Evolutionary conservation across 1,139 yeast species (phyloP).

Genomic region (Insectozyma bohioensis): DNA sequence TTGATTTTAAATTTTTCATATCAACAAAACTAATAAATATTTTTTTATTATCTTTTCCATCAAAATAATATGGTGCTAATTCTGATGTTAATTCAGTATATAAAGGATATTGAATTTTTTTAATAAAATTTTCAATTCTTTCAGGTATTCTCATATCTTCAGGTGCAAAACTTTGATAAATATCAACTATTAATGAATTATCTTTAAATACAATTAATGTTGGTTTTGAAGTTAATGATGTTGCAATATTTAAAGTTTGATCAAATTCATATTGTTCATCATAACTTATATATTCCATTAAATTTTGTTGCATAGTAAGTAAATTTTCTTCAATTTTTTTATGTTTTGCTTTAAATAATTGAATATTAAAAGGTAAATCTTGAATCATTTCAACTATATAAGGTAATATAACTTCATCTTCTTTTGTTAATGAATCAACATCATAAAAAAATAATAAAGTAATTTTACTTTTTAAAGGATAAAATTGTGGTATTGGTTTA

Average conservation of each 20-base stretch:
- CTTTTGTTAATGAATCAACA: conserved; percentile 47
- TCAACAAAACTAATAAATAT: conserved; percentile 57
- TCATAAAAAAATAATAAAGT: conserved; percentile 59
- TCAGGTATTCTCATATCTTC: conserved; percentile 56
- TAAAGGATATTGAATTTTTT: conserved; percentile 47
- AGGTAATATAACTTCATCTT: conserved; percentile 61
- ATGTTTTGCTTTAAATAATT: conserved; percentile 53
- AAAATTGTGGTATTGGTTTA: conserved; percentile 32
- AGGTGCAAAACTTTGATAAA: conserved; percentile 61
- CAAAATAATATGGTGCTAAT: conserved; percentile 35
- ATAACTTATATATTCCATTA: conserved; percentile 43
- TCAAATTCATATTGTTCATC: conserved; percentile 36
- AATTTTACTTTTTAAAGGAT: conserved; percentile 44
- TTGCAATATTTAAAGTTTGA: conserved; percentile 47
- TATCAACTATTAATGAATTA: conserved; percentile 48
- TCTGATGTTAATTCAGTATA: conserved; percentile 50
- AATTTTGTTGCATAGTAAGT: conserved; percentile 40
- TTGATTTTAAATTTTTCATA: conserved; percentile 33
- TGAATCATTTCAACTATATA: conserved; percentile 59
- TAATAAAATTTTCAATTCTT: conserved; percentile 49
- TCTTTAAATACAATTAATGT: conserved; percentile 61
- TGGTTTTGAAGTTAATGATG: conserved; percentile 59
- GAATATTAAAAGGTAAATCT: conserved; percentile 53
- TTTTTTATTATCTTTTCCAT: conserved; percentile 21
- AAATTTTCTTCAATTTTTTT: conserved; percentile 39